Conservation (phyloP, 2,329 filamentous ascomycete genomes). For the Huntiella abstrusa region DNA sequence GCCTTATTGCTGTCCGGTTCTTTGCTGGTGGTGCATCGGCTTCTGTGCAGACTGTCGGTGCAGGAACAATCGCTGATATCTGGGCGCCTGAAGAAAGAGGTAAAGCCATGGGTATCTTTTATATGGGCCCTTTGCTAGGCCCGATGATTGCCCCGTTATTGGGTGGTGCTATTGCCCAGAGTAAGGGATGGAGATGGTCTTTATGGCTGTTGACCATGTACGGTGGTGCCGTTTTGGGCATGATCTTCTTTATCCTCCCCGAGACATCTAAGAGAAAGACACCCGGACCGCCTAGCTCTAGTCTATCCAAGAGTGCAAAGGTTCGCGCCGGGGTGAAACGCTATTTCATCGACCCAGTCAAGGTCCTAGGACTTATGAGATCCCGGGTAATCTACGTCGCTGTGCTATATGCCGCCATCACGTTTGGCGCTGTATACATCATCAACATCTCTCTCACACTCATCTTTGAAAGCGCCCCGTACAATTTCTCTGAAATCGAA, state of each 20-base stretch:
- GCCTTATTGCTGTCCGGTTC: constrained; percentile 62
- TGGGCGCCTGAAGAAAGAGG: constrained; percentile 59
- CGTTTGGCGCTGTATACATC: constrained; percentile 58
- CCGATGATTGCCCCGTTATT: constrained; percentile 60
- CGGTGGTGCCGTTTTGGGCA: constrained; percentile 36
- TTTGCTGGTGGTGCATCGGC: constrained; percentile 59
- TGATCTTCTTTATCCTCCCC: constrained; percentile 42
- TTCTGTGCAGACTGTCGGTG: constrained; percentile 65
- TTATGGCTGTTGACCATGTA: constrained; percentile 63
- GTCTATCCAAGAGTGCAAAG: constrained; percentile 18
- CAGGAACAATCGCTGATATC: constrained; percentile 65
- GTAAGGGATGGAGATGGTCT: constrained; percentile 55
- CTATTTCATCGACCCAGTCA: constrained; percentile 52
- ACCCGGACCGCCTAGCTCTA: constrained; percentile 18
- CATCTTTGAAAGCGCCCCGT: constrained; percentile 47
- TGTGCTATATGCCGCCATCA: constrained; percentile 55
- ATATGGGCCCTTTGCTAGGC: constrained; percentile 57
- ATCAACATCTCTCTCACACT: constrained; percentile 61
- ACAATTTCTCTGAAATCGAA: constrained; percentile 47
- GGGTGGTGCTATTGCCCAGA: constrained; percentile 51
- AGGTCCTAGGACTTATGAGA: constrained; percentile 50
- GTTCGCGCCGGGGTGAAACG: constrained; percentile 35
- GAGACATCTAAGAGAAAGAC: constrained; percentile 34
- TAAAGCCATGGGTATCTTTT: constrained; percentile 66
- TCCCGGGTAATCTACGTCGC: constrained; percentile 57